Conservation (phyloP, 495 filamentous ascomycete genomes). For the Neurospora hispaniola region DNA sequence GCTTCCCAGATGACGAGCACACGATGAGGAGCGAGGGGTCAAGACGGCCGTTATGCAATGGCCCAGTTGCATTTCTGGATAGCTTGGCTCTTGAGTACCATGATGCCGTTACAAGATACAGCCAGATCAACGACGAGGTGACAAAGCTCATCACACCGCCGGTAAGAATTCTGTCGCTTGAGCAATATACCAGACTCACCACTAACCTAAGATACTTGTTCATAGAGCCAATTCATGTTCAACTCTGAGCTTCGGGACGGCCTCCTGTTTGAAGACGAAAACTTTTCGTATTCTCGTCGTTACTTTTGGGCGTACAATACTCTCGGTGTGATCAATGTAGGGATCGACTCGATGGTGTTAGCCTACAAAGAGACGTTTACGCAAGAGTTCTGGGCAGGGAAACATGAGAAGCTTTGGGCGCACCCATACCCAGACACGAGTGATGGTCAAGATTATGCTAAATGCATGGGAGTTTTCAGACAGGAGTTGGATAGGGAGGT, state of each 20-base stretch:
- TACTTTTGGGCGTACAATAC: constrained; percentile 51
- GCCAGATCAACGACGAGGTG: constrained; percentile 34
- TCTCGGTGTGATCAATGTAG: constrained; percentile 43
- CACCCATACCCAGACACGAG: constrained; percentile 5
- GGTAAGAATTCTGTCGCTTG: constrained; percentile 7
- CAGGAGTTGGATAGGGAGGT: constrained; percentile 21
- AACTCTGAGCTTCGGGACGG: constrained; percentile 35
- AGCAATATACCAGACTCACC: no score
- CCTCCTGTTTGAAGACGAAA: constrained; percentile 45
- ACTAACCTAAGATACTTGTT: neutral
- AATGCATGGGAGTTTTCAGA: constrained; percentile 7
- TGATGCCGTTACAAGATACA: constrained; percentile 41
- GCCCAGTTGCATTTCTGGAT: constrained; percentile 42
- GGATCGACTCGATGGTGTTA: constrained; percentile 40
- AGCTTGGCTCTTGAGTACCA: constrained; percentile 39
- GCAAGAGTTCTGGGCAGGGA: constrained; percentile 40
- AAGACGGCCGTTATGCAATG: constrained; percentile 37
- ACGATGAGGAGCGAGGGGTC: constrained; percentile 32
- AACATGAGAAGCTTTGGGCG: constrained; percentile 32
- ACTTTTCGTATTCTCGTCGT: constrained; percentile 43
- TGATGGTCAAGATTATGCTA: constrained; percentile 8
- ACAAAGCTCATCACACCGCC: constrained; percentile 41
- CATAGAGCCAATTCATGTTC: constrained; percentile 43
- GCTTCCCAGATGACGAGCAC: constrained; percentile 41
- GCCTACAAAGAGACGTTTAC: constrained; percentile 40